phyloP scores from a whole-genome alignment of 306 rosid species.

The Abrus precatorius region DNA sequence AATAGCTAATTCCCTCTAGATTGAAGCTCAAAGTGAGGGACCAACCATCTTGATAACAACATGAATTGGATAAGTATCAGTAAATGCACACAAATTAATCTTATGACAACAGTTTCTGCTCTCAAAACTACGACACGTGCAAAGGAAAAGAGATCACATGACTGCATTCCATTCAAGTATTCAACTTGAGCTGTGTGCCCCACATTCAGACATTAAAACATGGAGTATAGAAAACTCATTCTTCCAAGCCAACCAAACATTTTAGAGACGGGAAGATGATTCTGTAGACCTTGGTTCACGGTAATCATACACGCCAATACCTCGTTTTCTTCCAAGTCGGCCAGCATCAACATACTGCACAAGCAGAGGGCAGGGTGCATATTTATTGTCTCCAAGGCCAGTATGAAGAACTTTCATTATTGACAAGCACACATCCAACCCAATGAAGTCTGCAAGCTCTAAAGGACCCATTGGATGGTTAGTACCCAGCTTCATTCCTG shows the following conservation, averaged over 20 bases:
- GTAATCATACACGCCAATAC: constrained; percentile 85
- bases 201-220: neutral
- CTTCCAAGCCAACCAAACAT: constrained; percentile 9
- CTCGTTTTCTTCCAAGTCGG: constrained; percentile 83
- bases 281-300: constrained; percentile 40
- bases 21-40: too few species aligned
- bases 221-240: neutral
- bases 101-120: neutral
- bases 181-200: too few species aligned
- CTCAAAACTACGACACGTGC: neutral
- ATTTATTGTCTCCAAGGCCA: constrained; percentile 87
- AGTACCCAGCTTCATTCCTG: constrained; percentile 93
- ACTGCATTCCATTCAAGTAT: neutral
- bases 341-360: constrained; percentile 90
- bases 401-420: constrained; percentile 90
- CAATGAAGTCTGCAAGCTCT: constrained; percentile 95
- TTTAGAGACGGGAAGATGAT: constrained; percentile 65
- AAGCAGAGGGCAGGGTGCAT: constrained; percentile 92
- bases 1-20: too few species aligned
- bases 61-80: too few species aligned
- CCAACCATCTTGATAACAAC: too few species aligned
- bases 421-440: constrained; percentile 92
- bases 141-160: neutral
- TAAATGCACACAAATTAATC: too few species aligned
- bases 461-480: constrained; percentile 98